phyloP scores from a whole-genome alignment of 345 rosid genomes.

The Limnanthes douglasii region DNA sequence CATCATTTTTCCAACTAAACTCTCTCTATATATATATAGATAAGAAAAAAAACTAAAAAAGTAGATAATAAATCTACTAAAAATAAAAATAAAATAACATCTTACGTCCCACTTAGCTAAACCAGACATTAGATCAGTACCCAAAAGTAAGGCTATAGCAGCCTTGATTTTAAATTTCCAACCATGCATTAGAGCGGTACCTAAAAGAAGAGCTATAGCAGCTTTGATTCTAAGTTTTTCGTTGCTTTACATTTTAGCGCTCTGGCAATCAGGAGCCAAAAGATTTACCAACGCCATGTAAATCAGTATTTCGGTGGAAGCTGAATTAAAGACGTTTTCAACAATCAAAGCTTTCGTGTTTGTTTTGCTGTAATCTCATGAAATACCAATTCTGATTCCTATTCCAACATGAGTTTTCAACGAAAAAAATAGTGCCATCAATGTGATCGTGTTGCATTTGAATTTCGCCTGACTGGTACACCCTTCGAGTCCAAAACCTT shows the following conservation, averaged over 20 bases:
- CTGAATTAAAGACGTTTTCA: constrained; percentile 44
- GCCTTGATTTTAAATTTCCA: too few species aligned
- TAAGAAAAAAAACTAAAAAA: too few species aligned
- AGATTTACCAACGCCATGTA: constrained; percentile 79
- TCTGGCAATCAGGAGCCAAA: constrained; percentile 52
- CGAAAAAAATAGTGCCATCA: constrained; percentile 63
- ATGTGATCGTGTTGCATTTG: constrained; percentile 21
- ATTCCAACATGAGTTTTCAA: constrained; percentile 51
- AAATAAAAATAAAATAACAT: too few species aligned
- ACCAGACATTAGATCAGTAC: too few species aligned
- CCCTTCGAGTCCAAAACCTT: constrained; percentile 74
- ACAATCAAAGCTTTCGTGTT: constrained; percentile 35
- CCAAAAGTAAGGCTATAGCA: too few species aligned
- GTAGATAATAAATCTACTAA: too few species aligned
- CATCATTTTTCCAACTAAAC: too few species aligned
- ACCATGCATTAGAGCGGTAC: constrained; percentile 55
- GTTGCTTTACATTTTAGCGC: constrained; percentile 34
- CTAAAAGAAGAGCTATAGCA: constrained; percentile 33
- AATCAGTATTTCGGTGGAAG: constrained; percentile 55
- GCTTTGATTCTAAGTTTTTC: constrained; percentile 39
- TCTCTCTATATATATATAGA: too few species aligned
- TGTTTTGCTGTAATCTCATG: constrained; percentile 24
- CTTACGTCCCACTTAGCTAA: too few species aligned
- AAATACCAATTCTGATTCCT: constrained; percentile 41
- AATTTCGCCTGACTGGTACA: constrained; percentile 62